Conservation (phyloP, 305 asterid species). For the Salvia sclarea region DNA sequence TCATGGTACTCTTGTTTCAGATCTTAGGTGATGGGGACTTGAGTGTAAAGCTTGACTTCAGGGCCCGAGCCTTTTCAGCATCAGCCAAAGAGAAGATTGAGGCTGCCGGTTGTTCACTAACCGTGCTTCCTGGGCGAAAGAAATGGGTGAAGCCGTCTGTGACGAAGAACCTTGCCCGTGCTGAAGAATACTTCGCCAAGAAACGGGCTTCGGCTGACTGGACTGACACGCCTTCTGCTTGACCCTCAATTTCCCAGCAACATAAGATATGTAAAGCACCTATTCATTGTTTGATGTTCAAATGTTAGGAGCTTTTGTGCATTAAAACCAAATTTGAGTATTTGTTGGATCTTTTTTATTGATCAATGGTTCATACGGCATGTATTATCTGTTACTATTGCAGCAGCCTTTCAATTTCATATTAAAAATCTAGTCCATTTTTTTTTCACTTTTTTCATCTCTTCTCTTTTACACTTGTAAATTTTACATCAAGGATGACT, state of each 20-base stretch:
- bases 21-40: conserved; percentile 88
- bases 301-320: conserved; percentile 25
- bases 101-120: conserved; percentile 75
- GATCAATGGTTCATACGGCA: conserved; percentile 9
- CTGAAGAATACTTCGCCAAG: conserved; percentile 88
- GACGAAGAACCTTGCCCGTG: conserved; percentile 84
- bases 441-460: not conserved
- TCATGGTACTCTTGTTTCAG: conserved; percentile 39
- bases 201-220: conserved; percentile 67
- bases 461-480: not conserved
- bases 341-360: conserved; percentile 23
- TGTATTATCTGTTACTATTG: conserved; percentile 3
- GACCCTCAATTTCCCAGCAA: conserved; percentile 19
- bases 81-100: conserved; percentile 83
- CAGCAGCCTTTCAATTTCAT: not conserved
- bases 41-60: conserved; percentile 67
- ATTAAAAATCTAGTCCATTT: not conserved
- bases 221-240: conserved; percentile 50
- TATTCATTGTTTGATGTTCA: conserved; percentile 19
- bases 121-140: conserved; percentile 80
- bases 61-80: conserved; percentile 86
- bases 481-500: too few species aligned
- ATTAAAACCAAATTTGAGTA: conserved; percentile 18
- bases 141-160: conserved; percentile 98
- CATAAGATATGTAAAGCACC: conserved; percentile 39